Conservation (phyloP, 768 basidiomycete species). For the Gelatoporia subvermispora region DNA sequence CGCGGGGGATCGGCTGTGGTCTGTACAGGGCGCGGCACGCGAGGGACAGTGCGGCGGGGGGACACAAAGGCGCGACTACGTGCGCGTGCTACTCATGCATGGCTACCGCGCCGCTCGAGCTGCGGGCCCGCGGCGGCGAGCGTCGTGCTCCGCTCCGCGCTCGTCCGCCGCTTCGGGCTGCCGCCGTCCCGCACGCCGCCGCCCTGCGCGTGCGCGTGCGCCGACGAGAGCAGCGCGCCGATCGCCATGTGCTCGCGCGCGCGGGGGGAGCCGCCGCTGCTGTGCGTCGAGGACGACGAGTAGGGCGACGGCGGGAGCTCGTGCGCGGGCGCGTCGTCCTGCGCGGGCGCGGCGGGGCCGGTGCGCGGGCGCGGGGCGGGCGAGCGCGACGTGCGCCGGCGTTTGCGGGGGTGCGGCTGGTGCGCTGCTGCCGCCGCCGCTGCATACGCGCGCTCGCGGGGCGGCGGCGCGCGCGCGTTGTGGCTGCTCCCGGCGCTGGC, state of each 20-base stretch:
- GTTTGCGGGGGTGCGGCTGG: slow-evolving; percentile 40
- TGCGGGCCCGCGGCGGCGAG: not conserved
- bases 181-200: slow-evolving; percentile 8
- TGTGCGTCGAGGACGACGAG: slow-evolving; percentile 58
- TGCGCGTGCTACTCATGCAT: too few relatives aligned
- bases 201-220: slow-evolving; percentile 21
- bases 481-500: slow-evolving; percentile 26
- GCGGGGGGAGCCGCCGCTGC: slow-evolving; percentile 67
- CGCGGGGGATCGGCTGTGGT: too few relatives aligned
- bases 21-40: too few relatives aligned
- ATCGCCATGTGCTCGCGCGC: slow-evolving; percentile 77
- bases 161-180: slow-evolving; percentile 12
- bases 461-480: slow-evolving; percentile 27
- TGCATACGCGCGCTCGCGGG: not conserved
- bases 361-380: slow-evolving; percentile 32
- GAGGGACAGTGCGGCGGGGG: too few relatives aligned
- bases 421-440: not conserved
- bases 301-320: slow-evolving; percentile 72
- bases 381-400: slow-evolving; percentile 57
- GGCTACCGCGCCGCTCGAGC: not conserved
- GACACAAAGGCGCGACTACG: too few relatives aligned
- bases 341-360: slow-evolving; percentile 13
- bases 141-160: slow-evolving; percentile 15
- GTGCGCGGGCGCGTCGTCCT: slow-evolving; percentile 27
- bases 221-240: slow-evolving; percentile 69